phyloP scores from a whole-genome alignment of 192 early-diverging fungal species.

The Umbelopsis isabellina region DNA sequence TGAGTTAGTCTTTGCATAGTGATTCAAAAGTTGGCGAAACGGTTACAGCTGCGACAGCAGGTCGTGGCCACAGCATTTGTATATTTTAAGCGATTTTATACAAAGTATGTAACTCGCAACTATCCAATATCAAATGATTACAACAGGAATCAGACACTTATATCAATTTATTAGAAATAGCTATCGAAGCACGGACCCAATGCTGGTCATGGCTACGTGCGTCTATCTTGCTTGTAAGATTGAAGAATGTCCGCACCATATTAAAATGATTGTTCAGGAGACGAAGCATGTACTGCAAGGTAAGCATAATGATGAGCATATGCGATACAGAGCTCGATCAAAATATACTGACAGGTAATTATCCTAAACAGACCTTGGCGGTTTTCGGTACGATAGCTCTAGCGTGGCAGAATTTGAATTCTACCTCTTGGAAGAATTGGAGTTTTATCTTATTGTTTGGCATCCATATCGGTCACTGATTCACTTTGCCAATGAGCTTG shows the following conservation, averaged over 20 bases:
- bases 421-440: constrained; percentile 87
- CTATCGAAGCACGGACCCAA: constrained; percentile 74
- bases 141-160: background rate
- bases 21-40: constrained; percentile 74
- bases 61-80: constrained; percentile 83
- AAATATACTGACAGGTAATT: background rate
- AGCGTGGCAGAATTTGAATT: constrained; percentile 93
- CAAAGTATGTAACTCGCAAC: constrained; percentile 59
- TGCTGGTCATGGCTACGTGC: constrained; percentile 78
- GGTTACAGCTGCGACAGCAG: constrained; percentile 74
- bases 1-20: constrained; percentile 51
- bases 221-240: constrained; percentile 90
- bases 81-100: constrained; percentile 91
- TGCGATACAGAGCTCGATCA: background rate
- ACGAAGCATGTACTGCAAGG: constrained; percentile 49
- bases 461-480: constrained; percentile 86
- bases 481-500: constrained; percentile 54
- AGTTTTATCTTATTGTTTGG: constrained; percentile 87
- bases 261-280: constrained; percentile 58
- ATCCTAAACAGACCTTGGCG: constrained; percentile 43
- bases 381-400: constrained; percentile 67
- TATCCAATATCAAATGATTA: background rate
- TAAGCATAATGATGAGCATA: background rate
- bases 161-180: constrained; percentile 61
- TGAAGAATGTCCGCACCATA: constrained; percentile 76